These are phyloP conservation scores for Amanita jacksonii DNA, from an alignment of 768 basidiomycete species.

Conservation along the genomic window DNA sequence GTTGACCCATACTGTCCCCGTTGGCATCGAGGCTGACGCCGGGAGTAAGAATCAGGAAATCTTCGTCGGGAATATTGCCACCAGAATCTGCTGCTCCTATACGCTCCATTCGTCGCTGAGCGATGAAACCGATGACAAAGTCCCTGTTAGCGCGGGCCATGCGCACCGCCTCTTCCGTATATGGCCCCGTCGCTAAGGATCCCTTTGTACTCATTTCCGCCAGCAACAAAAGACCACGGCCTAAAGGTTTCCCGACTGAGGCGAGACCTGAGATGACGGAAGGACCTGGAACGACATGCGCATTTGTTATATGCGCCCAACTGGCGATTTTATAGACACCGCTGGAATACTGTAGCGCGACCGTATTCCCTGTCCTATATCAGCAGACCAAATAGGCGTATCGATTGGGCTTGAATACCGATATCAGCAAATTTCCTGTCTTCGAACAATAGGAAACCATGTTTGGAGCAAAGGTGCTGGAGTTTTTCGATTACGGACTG, in stretches of 20 bases:
- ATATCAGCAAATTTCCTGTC: slow-evolving; percentile 99
- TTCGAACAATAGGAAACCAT: slow-evolving; percentile 96
- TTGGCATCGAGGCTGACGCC: slow-evolving; percentile 78
- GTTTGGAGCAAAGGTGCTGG: slow-evolving; percentile 58
- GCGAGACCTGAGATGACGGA: slow-evolving; percentile 87
- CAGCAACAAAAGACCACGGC: slow-evolving; percentile 81
- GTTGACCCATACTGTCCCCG: slow-evolving; percentile 88
- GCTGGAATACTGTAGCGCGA: slow-evolving; percentile 86
- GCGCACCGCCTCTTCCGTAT: slow-evolving; percentile 75
- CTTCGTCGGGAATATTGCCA: slow-evolving; percentile 41
- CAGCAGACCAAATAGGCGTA: background rate
- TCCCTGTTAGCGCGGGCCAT: slow-evolving; percentile 78
- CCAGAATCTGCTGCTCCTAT: slow-evolving; percentile 32
- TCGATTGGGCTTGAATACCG: slow-evolving; percentile 42
- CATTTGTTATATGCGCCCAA: slow-evolving; percentile 97
- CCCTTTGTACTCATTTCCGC: slow-evolving; percentile 96
- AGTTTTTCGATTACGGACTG: slow-evolving; percentile 58
- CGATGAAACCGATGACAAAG: slow-evolving; percentile 97
- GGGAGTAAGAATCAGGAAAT: slow-evolving; percentile 87
- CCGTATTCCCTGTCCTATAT: slow-evolving; percentile 77
- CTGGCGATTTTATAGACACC: slow-evolving; percentile 89
- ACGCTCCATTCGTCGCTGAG: slow-evolving; percentile 75
- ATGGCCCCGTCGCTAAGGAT: slow-evolving; percentile 71
- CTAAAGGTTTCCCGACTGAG: slow-evolving; percentile 75
- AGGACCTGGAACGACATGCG: slow-evolving; percentile 93